A percentile compares a stretch with the other conserved stretches of the same genome.
phyloP scores from a whole-genome alignment of 306 rosid genomes.

The Cucurbita ficifolia region DNA sequence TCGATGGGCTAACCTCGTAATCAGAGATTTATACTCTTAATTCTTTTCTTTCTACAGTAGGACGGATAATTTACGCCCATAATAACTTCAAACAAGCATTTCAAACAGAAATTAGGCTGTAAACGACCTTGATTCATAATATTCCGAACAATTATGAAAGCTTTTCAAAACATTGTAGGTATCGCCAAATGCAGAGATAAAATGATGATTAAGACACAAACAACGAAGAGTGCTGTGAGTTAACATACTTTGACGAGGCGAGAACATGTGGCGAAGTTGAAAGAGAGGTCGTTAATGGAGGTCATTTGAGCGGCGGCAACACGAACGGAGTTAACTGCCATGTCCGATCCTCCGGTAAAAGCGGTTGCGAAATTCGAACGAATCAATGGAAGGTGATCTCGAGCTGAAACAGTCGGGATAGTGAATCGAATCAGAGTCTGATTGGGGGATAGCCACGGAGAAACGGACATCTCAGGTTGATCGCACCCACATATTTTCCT shows the following conservation, averaged over 20 bases:
- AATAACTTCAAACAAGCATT: neutral
- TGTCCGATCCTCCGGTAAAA: slow-evolving; percentile 21
- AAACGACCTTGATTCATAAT: neutral
- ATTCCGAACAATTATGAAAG: neutral
- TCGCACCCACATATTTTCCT: neutral
- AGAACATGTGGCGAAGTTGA: slow-evolving; percentile 64
- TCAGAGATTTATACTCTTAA: neutral
- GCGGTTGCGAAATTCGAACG: neutral
- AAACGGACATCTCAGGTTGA: slow-evolving; percentile 3
- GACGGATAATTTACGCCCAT: neutral
- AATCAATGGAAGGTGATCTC: neutral
- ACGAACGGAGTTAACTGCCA: slow-evolving; percentile 54
- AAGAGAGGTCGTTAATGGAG: slow-evolving; percentile 60
- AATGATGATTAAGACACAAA: neutral
- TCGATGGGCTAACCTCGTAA: neutral
- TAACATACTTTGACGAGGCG: slow-evolving; percentile 50
- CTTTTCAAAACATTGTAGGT: neutral
- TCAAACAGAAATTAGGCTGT: neutral
- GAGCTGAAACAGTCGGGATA: neutral
- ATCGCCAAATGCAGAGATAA: neutral
- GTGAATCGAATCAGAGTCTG: neutral
- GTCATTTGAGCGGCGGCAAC: slow-evolving; percentile 97
- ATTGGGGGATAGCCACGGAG: neutral
- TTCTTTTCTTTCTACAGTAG: neutral
- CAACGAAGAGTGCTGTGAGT: neutral